These are phyloP conservation scores for Cyberlindnera meyerae DNA, from an alignment of 805 yeast species.

Conservation along the genomic window DNA sequence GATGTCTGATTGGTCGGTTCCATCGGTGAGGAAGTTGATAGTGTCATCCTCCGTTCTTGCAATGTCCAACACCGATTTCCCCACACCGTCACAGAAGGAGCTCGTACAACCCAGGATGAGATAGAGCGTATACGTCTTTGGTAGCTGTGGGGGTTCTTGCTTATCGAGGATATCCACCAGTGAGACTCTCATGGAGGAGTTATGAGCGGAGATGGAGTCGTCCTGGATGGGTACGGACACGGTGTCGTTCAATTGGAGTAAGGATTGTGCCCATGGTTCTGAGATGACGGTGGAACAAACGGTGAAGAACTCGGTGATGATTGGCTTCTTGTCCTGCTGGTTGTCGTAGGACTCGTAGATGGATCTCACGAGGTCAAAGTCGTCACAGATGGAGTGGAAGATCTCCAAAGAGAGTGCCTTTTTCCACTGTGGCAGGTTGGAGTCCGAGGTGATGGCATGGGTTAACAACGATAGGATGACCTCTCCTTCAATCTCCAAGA, in stretches of 20 bases:
- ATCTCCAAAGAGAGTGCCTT: constrained; percentile 70
- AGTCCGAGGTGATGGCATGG: constrained; percentile 59
- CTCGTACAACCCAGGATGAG: constrained; percentile 51
- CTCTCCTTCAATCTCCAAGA: constrained; percentile 73
- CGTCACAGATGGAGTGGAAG: constrained; percentile 53
- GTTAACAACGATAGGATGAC: constrained; percentile 72
- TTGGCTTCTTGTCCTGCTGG: constrained; percentile 49
- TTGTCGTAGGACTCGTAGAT: constrained; percentile 63
- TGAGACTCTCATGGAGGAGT: constrained; percentile 46
- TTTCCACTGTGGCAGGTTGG: constrained; percentile 64
- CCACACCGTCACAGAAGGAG: constrained; percentile 64
- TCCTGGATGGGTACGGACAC: constrained; percentile 24
- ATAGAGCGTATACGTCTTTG: constrained; percentile 56
- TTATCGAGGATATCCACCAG: constrained; percentile 79
- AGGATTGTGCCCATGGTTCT: constrained; percentile 25
- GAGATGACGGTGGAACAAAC: constrained; percentile 35
- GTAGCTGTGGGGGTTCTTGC: constrained; percentile 64
- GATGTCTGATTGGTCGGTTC: constrained; percentile 6
- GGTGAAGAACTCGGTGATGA: constrained; percentile 50
- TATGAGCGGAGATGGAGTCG: constrained; percentile 36
- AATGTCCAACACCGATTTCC: constrained; percentile 43
- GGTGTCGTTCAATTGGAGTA: constrained; percentile 31
- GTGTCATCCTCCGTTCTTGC: constrained; percentile 24
- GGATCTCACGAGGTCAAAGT: constrained; percentile 44
- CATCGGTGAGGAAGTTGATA: constrained; percentile 15